These are phyloP conservation scores for Prunus davidiana DNA, from an alignment of 306 rosid species.

Conservation along the genomic window DNA sequence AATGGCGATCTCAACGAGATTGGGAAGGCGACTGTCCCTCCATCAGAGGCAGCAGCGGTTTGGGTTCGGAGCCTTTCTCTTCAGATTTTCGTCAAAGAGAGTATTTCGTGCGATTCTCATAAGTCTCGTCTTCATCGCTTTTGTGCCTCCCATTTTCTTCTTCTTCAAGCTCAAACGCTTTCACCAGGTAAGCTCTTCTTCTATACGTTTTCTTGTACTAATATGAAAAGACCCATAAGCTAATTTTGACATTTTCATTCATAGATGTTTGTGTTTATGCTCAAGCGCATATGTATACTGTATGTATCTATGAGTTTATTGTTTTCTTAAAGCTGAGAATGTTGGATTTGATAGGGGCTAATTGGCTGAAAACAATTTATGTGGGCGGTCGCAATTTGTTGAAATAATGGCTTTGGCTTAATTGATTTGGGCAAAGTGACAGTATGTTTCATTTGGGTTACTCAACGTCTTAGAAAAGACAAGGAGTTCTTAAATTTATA, in stretches of 20 bases:
- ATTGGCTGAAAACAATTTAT: too few relatives aligned
- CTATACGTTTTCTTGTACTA: not conserved
- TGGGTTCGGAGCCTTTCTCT: not conserved
- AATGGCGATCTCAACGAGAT: constrained; percentile 26
- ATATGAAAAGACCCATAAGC: not conserved
- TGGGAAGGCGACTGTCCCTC: constrained; percentile 30
- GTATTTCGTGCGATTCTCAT: constrained; percentile 39
- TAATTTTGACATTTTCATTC: not conserved
- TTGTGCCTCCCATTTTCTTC: constrained; percentile 74
- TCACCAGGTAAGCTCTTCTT: constrained; percentile 35
- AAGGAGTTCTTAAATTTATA: not conserved
- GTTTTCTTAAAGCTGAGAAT: not conserved
- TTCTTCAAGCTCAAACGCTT: constrained; percentile 60
- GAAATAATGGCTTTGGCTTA: too few relatives aligned
- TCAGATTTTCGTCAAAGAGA: constrained; percentile 35
- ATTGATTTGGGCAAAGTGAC: not conserved
- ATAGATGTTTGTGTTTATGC: too few relatives aligned
- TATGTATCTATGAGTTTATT: not conserved
- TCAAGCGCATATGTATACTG: not conserved
- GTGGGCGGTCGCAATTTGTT: too few relatives aligned
- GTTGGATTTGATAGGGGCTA: not conserved
- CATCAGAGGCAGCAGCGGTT: constrained; percentile 1
- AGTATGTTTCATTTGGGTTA: not conserved
- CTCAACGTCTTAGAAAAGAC: not conserved
- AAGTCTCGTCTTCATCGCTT: constrained; percentile 44